Conservation (phyloP, 1,284 basidiomycete genomes). For the Puccinia coronata region DNA sequence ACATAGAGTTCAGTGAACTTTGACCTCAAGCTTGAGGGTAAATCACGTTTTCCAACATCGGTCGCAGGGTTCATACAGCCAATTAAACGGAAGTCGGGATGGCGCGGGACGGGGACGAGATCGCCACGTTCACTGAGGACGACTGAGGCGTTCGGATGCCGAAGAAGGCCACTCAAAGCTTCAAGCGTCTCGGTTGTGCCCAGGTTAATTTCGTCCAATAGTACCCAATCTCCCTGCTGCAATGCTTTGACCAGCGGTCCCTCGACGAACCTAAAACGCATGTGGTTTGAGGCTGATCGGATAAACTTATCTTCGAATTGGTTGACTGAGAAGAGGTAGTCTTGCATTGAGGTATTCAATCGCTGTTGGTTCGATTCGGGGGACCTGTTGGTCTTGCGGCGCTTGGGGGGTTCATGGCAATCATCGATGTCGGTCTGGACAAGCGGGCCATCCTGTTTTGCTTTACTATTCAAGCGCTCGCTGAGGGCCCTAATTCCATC, state of each 20-base stretch:
- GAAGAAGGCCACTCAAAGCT: conserved; percentile 81
- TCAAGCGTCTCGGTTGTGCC: conserved; percentile 93
- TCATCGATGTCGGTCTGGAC: neutral
- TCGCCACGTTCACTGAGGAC: conserved; percentile 92
- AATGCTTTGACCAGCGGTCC: conserved; percentile 93
- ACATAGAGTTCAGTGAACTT: conserved; percentile 97
- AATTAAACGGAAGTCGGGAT: conserved; percentile 92
- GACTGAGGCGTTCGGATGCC: conserved; percentile 81
- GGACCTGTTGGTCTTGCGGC: conserved; percentile 6
- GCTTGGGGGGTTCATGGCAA: conserved; percentile 8
- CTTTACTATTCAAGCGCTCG: conserved; percentile 12
- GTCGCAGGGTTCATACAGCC: conserved; percentile 99
- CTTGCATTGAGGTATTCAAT: neutral
- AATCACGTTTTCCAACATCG: conserved; percentile 96
- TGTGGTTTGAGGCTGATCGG: conserved; percentile 71
- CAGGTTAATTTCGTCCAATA: conserved; percentile 95
- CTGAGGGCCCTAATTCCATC: conserved; percentile 35
- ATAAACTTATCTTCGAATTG: conserved; percentile 85
- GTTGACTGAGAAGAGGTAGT: conserved; percentile 64
- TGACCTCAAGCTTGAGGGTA: conserved; percentile 83
- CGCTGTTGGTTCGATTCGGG: neutral
- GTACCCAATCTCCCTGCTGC: conserved; percentile 85
- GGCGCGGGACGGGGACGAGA: conserved; percentile 82
- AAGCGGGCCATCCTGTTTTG: neutral
- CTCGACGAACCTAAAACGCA: conserved; percentile 93